phyloP scores from a whole-genome alignment of 2,329 filamentous ascomycete species.

The Ustulina deusta region DNA sequence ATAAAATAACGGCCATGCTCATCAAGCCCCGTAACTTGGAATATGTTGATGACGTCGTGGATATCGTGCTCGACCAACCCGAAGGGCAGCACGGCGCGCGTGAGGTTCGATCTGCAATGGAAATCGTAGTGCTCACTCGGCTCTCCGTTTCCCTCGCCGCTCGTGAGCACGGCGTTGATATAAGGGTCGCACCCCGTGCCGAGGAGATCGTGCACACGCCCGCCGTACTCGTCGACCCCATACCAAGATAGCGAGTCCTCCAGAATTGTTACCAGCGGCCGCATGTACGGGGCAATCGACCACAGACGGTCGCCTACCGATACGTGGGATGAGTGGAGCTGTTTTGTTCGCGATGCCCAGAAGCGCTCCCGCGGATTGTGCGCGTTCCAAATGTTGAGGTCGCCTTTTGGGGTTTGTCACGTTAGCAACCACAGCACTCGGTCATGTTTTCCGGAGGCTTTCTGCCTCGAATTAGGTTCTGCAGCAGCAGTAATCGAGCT shows the following conservation, averaged over 20 bases:
- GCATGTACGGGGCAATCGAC: conserved; percentile 81
- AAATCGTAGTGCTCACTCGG: conserved; percentile 70
- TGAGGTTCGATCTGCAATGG: conserved; percentile 87
- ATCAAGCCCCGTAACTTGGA: conserved; percentile 85
- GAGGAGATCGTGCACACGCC: conserved; percentile 80
- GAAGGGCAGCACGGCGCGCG: conserved; percentile 75
- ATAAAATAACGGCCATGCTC: conserved; percentile 81
- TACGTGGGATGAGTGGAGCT: conserved; percentile 82
- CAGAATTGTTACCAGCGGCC: conserved; percentile 78
- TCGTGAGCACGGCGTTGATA: conserved; percentile 76
- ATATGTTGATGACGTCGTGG: conserved; percentile 88
- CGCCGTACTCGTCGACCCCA: conserved; percentile 71
- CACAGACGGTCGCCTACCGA: conserved; percentile 78
- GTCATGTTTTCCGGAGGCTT: neutral
- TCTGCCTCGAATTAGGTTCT: neutral
- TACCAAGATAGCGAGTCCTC: conserved; percentile 74
- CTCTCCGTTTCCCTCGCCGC: conserved; percentile 27
- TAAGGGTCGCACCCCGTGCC: conserved; percentile 89
- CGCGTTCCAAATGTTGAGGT: conserved; percentile 84
- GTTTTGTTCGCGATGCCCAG: conserved; percentile 83
- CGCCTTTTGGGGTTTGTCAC: conserved; percentile 59
- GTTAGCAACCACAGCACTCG: conserved; percentile 13
- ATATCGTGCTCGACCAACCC: conserved; percentile 79
- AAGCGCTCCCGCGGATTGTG: conserved; percentile 83
- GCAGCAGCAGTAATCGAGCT: no score